Conservation (phyloP, 176 grass and related monocot genomes). For the Metroxylon sagu region DNA sequence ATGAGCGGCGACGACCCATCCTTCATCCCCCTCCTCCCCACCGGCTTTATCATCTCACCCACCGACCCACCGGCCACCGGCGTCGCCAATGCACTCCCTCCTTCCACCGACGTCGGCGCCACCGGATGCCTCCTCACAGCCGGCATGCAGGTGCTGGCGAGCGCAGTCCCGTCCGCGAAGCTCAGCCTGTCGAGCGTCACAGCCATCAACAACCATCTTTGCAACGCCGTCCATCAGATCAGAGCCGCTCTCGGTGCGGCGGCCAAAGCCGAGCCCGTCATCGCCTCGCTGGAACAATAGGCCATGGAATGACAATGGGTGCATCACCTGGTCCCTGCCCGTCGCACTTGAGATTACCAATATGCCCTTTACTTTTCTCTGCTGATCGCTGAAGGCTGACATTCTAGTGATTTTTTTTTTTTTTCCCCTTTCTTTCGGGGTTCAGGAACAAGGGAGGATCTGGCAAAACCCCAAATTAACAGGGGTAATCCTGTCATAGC, state of each 20-base stretch:
- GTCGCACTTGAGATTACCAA: background rate
- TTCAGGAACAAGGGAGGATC: conserved; percentile 56
- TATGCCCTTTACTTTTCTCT: too few species aligned
- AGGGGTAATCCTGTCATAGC: too few species aligned
- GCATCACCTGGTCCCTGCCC: background rate
- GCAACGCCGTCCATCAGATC: conserved; percentile 71
- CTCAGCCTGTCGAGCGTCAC: conserved; percentile 81
- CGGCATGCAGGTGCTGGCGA: conserved; percentile 7
- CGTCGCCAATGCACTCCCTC: conserved; percentile 9
- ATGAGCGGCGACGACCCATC: conserved; percentile 92
- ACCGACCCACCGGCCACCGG: conserved; percentile 19
- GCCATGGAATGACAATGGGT: background rate
- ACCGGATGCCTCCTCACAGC: conserved; percentile 45
- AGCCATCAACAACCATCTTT: conserved; percentile 79
- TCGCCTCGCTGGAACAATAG: conserved; percentile 6
- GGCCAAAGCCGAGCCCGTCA: background rate
- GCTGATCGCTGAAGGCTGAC: too few species aligned
- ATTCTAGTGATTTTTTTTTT: too few species aligned
- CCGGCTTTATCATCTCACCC: conserved; percentile 78
- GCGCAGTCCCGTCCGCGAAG: conserved; percentile 76
- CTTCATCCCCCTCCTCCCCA: conserved; percentile 78
- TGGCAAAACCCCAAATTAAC: conserved; percentile 35
- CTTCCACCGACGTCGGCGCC: background rate
- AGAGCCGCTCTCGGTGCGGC: conserved; percentile 40
- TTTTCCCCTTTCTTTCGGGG: too few species aligned